Conservation (phyloP, 108 stramenopile species). For the Licmophora abbreviata region DNA sequence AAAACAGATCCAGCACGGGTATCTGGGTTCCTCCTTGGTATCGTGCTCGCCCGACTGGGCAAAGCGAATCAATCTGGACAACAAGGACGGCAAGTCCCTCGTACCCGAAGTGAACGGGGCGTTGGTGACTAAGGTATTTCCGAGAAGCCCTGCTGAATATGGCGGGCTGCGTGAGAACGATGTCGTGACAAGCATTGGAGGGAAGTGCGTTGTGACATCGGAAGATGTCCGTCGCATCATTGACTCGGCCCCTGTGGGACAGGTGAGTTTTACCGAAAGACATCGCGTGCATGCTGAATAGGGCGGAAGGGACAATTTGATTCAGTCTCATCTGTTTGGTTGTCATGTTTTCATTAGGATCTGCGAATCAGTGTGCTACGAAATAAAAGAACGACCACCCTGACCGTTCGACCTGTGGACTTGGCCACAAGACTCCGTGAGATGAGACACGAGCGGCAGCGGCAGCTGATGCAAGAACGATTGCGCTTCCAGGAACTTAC, state of each 20-base stretch:
- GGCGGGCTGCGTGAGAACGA: conserved; percentile 67
- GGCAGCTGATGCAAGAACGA: conserved; percentile 12
- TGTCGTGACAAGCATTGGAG: conserved; percentile 67
- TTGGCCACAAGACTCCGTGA: conserved; percentile 55
- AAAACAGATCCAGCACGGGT: conserved; percentile 70
- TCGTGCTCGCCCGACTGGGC: conserved; percentile 68
- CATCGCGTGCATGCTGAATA: no score
- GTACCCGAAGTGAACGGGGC: conserved; percentile 75
- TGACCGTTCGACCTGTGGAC: conserved; percentile 68
- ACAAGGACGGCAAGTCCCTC: conserved; percentile 4
- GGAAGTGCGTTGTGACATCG: conserved; percentile 39
- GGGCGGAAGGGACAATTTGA: background rate
- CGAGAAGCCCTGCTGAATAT: conserved; percentile 55
- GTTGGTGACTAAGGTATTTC: conserved; percentile 69
- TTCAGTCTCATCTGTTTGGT: conserved; percentile 6
- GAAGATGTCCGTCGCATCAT: conserved; percentile 73
- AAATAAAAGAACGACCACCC: conserved; percentile 24
- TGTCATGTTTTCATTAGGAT: background rate
- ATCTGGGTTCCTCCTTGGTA: conserved; percentile 54
- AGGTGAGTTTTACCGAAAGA: no score
- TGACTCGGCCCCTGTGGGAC: conserved; percentile 55
- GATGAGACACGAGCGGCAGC: conserved; percentile 44
- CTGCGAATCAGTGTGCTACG: conserved; percentile 38
- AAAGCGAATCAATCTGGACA: conserved; percentile 37
- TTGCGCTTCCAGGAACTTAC: conserved; percentile 1